phyloP scores from a whole-genome alignment of 2,329 filamentous ascomycete genomes.

The Xylariomycetidae sp. region DNA sequence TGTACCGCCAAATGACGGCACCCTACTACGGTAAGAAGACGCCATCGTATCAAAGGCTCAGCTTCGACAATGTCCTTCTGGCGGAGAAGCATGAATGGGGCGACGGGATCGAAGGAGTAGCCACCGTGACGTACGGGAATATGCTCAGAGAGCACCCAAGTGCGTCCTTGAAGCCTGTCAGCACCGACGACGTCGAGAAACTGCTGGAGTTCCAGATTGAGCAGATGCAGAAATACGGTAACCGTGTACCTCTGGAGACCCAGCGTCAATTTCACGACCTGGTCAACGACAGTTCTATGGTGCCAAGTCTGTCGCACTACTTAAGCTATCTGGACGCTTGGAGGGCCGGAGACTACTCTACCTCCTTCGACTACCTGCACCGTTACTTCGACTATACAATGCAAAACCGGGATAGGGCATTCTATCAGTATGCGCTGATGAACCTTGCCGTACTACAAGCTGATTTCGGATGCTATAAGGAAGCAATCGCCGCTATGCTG shows the following conservation, averaged over 20 bases:
- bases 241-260: slow-evolving; percentile 70
- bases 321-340: slow-evolving; percentile 86
- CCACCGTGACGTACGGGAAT: slow-evolving; percentile 47
- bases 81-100: slow-evolving; percentile 48
- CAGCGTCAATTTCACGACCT: slow-evolving; percentile 66
- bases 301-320: slow-evolving; percentile 73
- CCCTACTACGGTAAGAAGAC: slow-evolving; percentile 60
- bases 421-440: slow-evolving; percentile 92
- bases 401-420: slow-evolving; percentile 74
- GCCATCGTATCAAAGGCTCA: slow-evolving; percentile 50
- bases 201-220: slow-evolving; percentile 85
- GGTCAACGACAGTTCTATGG: slow-evolving; percentile 60
- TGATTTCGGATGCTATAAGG: slow-evolving; percentile 86
- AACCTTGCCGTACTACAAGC: slow-evolving; percentile 91
- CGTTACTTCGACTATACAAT: slow-evolving; percentile 97
- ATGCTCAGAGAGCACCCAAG: slow-evolving; percentile 41
- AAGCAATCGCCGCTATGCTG: slow-evolving; percentile 90
- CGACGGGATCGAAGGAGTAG: slow-evolving; percentile 39
- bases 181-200: slow-evolving; percentile 74
- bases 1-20: slow-evolving; percentile 73
- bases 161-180: slow-evolving; percentile 49
- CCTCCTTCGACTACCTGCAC: slow-evolving; percentile 85
- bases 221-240: slow-evolving; percentile 78
- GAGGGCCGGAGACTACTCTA: slow-evolving; percentile 84
- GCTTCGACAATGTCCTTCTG: slow-evolving; percentile 54